Evolutionary conservation across 1,284 basidiomycete species (phyloP).

Genomic region (Ganoderma boninense): DNA sequence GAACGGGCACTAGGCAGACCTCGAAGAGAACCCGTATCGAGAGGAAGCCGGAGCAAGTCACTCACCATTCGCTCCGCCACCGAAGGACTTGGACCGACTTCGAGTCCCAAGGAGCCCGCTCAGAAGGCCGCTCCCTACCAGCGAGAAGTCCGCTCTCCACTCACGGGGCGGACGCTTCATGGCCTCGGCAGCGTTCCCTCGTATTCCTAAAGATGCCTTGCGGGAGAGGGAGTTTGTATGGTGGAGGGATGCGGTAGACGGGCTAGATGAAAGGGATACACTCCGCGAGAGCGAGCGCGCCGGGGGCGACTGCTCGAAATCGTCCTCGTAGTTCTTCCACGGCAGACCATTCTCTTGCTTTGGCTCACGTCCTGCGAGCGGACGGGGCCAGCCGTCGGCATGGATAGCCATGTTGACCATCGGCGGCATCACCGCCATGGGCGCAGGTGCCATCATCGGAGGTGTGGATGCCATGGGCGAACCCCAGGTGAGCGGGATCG

Average conservation of each 20-base stretch:
- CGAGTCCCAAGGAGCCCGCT: slow-evolving; percentile 36
- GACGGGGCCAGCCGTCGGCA: slow-evolving; percentile 27
- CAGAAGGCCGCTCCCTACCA: slow-evolving; percentile 35
- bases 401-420: slow-evolving; percentile 13
- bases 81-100: slow-evolving; percentile 33
- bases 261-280: slow-evolving; percentile 31
- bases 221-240: slow-evolving; percentile 26
- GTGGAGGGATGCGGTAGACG: slow-evolving; percentile 20
- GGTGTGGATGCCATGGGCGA: slow-evolving; percentile 16
- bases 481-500: slow-evolving; percentile 18
- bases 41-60: background rate
- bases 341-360: slow-evolving; percentile 10
- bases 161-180: slow-evolving; percentile 43
- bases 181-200: slow-evolving; percentile 32
- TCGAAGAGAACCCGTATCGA: background rate
- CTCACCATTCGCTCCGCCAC: slow-evolving; percentile 23
- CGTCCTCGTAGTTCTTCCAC: slow-evolving; percentile 18
- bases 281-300: slow-evolving; percentile 27
- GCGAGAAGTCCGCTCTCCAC: slow-evolving; percentile 46
- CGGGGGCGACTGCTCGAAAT: slow-evolving; percentile 11
- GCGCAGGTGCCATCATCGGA: slow-evolving; percentile 25
- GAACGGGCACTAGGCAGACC: background rate
- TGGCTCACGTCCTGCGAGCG: slow-evolving; percentile 10
- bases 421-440: slow-evolving; percentile 17
- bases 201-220: slow-evolving; percentile 26